These are phyloP conservation scores for Cladosporium sphaerospermum DNA, from an alignment of 2,329 filamentous ascomycete species.

Conservation along the genomic window DNA sequence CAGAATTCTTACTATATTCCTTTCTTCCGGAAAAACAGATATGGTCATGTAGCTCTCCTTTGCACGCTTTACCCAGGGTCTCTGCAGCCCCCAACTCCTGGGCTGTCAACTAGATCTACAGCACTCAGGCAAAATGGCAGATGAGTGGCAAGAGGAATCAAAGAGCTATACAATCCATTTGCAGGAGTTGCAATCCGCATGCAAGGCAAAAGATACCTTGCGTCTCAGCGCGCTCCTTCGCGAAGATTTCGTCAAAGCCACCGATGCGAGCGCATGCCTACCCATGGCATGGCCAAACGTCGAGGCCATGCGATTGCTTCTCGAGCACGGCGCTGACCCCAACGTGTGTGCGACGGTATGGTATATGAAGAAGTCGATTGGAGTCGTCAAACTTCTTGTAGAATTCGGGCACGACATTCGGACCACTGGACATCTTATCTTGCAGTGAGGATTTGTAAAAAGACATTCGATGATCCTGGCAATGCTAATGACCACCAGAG, in stretches of 20 bases:
- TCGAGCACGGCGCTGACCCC: not conserved
- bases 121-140: no score
- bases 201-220: not conserved
- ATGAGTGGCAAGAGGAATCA: no score
- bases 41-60: no score
- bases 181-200: not conserved
- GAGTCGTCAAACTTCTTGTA: not conserved
- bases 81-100: no score
- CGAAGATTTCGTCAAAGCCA: not conserved
- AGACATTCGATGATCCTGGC: not conserved
- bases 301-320: not conserved
- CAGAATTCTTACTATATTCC: no score
- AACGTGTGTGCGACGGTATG: not conserved
- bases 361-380: not conserved
- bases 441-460: not conserved
- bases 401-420: conserved; percentile 2
- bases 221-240: not conserved
- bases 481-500: not conserved
- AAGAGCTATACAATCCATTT: no score
- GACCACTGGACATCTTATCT: not conserved
- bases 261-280: not conserved
- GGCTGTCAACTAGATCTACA: no score
- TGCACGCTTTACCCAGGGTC: not conserved
- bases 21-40: no score
- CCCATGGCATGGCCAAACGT: not conserved